Evolutionary conservation across 805 yeast species (phyloP), one percentile per base, ranked within the genome.

Genomic region (Maudiozyma barnettii): DNA sequence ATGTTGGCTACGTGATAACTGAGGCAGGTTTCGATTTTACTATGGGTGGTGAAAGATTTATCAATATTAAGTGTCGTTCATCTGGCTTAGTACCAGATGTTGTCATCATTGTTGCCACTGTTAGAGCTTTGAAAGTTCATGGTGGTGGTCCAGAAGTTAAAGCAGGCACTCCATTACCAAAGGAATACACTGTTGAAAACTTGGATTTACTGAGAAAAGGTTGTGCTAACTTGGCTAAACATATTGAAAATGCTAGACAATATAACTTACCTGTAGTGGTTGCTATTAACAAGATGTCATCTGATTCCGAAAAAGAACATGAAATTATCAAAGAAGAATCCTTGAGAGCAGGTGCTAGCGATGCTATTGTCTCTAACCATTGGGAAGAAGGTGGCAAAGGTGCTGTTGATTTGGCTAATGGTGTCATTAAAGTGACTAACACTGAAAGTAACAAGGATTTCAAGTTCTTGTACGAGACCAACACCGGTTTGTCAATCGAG

Each of bases 1-100:
- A 75, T 58, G 76, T 75, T 55, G 93, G 95, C 51, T 84, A 77
- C 57, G 95, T 84, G 51, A 83, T 84, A 46, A 84, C 95, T 43
- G 95, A 84, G 66, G 95, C 95, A 18, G 95, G 95, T 52, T 84
- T 84, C 69, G 95, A 84, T 67, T 84, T 84, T 73, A 84, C 93
- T 45, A 84, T 84, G 95, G 95, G 95, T 63, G 95, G 95, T 65
- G 95, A 84, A 71, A 73, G 95, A 68, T 84, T 84, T 67, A 73
- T 82, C 65, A 83, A 84, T 67, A 84, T 84, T 69, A 84, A 84
- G 66, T 82, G 90, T 64, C 76, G 93, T 63, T 75, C 89, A 9
- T 79, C 87, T n/a, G 93, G 91, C 8, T 71, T 84, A 52, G 73
- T 72, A 29, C 95, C 95, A 18, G 87, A 84, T 63, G 81, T 78